Evolutionary conservation across 2,329 filamentous ascomycete genomes (phyloP), one percentile per base, ranked within the genome.

Genomic region (Cladophialophora chaetospira): DNA sequence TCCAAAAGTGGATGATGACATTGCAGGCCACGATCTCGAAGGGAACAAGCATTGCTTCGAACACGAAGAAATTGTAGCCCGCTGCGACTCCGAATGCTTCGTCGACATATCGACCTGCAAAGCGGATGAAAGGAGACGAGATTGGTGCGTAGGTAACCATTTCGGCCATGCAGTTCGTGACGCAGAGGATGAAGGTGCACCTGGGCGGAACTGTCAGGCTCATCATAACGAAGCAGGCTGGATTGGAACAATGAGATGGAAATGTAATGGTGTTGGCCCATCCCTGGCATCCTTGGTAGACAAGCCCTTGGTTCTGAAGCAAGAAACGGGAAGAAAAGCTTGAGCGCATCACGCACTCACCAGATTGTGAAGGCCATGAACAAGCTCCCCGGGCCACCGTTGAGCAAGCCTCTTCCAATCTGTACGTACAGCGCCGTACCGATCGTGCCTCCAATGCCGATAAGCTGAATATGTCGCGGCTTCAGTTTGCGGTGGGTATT

Each of bases 21-120:
- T 75, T 79, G 65, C 78, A 73, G 3, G 79, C 79, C 10, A 77
- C 76, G 38, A 81, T 75, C 62, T 82, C 79, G 52, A 80, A 81
- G 0, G 79, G 79, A 3, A 81, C 76, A 45, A 80, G 68, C 5
- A 76, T 71, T 5, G 76, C 78, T 67, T 79, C 75, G 55, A 78
- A 78, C 45, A 81, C 66, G 66, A 80, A 80, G 64, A 79, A 81
- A 60, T 80, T 80, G 69, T 76, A 79, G 3, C 75, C 76, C 15
- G 73, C 72, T 19, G 75, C 73, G 47, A 79, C 72, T 4, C 76
- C 75, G 49, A 79, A 73, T 13, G 77, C 76, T 38, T 76, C 74
- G 55, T 80, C 77, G 36, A 79, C 77, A 64, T 75, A 79, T 8
- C 73, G 71, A 45, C 75, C 72, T 13, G 74, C 75, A 53, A 78